Evolutionary conservation across 495 filamentous ascomycete species (phyloP).

Genomic region (Neurospora tetrasperma): DNA sequence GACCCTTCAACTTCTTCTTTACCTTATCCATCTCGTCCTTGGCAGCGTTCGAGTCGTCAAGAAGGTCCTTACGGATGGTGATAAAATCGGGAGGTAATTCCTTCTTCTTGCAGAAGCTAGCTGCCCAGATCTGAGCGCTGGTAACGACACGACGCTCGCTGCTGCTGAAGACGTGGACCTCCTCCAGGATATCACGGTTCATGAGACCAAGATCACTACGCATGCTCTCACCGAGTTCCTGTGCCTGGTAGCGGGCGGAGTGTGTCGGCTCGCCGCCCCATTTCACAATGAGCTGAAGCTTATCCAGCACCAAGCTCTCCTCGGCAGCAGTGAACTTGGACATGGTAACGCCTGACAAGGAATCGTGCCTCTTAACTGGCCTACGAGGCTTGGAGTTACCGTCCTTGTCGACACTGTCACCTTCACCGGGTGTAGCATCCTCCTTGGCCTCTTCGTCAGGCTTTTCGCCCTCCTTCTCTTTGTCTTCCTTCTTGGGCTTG

Average conservation of each 20-base stretch:
- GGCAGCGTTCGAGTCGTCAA: slow-evolving; percentile 97
- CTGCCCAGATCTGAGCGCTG: slow-evolving; percentile 93
- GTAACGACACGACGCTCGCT: slow-evolving; percentile 90
- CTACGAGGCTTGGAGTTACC: slow-evolving; percentile 13
- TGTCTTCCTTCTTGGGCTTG: slow-evolving; percentile 31
- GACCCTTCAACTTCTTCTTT: slow-evolving; percentile 93
- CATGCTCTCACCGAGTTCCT: slow-evolving; percentile 90
- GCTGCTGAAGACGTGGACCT: slow-evolving; percentile 87
- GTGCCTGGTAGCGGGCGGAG: slow-evolving; percentile 88
- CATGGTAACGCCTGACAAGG: slow-evolving; percentile 73
- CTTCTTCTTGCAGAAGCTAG: slow-evolving; percentile 79
- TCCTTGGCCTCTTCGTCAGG: slow-evolving; percentile 3
- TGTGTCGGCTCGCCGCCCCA: slow-evolving; percentile 99
- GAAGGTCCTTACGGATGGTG: slow-evolving; percentile 79
- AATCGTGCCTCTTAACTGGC: slow-evolving; percentile 61
- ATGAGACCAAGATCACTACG: slow-evolving; percentile 87
- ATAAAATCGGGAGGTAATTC: slow-evolving; percentile 76
- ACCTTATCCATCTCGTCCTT: slow-evolving; percentile 99
- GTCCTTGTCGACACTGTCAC: slow-evolving; percentile 8
- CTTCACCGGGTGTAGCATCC: not conserved
- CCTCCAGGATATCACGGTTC: slow-evolving; percentile 81
- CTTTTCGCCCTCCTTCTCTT: slow-evolving; percentile 33
- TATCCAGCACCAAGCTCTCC: slow-evolving; percentile 82
- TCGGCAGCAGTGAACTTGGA: slow-evolving; percentile 84
- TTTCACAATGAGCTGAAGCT: slow-evolving; percentile 94